phyloP scores from a whole-genome alignment of 2,329 filamentous ascomycete genomes.

The Trichoderma afroharzianum region DNA sequence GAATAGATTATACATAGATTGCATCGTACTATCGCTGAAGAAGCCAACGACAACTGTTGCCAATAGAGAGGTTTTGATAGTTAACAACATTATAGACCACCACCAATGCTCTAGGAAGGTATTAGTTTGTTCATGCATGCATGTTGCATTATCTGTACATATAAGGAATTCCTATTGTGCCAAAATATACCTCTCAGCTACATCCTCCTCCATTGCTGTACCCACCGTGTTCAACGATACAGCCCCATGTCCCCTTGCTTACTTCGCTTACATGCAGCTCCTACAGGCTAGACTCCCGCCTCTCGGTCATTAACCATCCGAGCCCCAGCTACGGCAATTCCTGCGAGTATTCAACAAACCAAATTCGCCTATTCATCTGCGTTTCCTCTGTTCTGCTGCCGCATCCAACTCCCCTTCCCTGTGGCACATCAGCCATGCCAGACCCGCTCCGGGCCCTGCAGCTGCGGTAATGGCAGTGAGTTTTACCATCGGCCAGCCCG shows the following conservation, averaged over 20 bases:
- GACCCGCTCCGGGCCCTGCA: neutral
- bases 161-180: neutral
- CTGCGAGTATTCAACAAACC: neutral
- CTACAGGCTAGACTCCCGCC: neutral
- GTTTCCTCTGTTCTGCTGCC: neutral
- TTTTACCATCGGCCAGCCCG: neutral
- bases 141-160: neutral
- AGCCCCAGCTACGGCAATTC: neutral
- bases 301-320: neutral
- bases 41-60: neutral
- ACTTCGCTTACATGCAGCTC: neutral
- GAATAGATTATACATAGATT: neutral
- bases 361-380: neutral
- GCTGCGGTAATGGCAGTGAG: neutral
- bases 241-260: neutral
- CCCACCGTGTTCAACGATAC: neutral
- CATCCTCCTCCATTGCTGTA: neutral
- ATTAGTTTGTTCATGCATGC: neutral
- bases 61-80: neutral
- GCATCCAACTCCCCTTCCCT: slow-evolving; percentile 2
- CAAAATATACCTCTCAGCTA: neutral
- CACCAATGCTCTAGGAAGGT: neutral
- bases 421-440: neutral
- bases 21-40: neutral
- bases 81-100: neutral